A percentile compares a stretch with the other conserved stretches of the same genome.
Conservation (phyloP, 2,329 filamentous ascomycete genomes). For the Aspergillus novofumigatus region DNA sequence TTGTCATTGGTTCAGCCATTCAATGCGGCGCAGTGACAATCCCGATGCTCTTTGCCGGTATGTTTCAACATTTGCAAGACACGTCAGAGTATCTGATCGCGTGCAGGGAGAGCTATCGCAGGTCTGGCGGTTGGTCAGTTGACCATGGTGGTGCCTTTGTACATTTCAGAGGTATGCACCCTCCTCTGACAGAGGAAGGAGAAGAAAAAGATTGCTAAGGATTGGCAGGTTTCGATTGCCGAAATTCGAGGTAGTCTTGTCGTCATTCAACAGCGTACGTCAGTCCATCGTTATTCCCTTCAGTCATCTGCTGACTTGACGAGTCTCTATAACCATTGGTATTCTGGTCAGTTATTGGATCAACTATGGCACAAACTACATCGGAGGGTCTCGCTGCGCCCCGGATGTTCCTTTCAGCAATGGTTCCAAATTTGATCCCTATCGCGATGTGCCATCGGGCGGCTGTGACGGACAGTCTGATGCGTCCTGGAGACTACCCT, state of each 20-base stretch:
- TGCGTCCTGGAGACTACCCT: conserved; percentile 46
- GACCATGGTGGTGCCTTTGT: conserved; percentile 49
- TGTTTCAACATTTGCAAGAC: conserved; percentile 28
- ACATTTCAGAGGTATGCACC: conserved; percentile 47
- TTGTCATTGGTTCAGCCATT: conserved; percentile 48
- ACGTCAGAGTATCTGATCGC: neutral
- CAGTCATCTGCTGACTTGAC: conserved; percentile 23
- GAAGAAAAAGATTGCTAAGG: neutral
- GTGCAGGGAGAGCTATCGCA: conserved; percentile 39
- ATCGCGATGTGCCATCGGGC: conserved; percentile 42
- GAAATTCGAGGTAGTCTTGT: conserved; percentile 37
- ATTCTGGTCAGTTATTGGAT: conserved; percentile 39
- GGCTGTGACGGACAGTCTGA: conserved; percentile 48
- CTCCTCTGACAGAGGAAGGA: neutral
- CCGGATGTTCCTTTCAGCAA: conserved; percentile 46
- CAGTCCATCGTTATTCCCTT: neutral
- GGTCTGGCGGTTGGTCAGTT: conserved; percentile 43
- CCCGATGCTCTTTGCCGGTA: conserved; percentile 42
- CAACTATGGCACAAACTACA: conserved; percentile 45
- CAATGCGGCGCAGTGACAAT: conserved; percentile 42
- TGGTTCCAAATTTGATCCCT: conserved; percentile 41
- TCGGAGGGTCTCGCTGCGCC: conserved; percentile 44
- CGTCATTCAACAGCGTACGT: conserved; percentile 36
- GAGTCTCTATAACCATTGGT: conserved; percentile 42
- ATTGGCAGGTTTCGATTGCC: conserved; percentile 40